Evolutionary conservation across 148 eudicot genomes (phyloP), one percentile per base, ranked within the genome.

Genomic region (Agrostemma githago): DNA sequence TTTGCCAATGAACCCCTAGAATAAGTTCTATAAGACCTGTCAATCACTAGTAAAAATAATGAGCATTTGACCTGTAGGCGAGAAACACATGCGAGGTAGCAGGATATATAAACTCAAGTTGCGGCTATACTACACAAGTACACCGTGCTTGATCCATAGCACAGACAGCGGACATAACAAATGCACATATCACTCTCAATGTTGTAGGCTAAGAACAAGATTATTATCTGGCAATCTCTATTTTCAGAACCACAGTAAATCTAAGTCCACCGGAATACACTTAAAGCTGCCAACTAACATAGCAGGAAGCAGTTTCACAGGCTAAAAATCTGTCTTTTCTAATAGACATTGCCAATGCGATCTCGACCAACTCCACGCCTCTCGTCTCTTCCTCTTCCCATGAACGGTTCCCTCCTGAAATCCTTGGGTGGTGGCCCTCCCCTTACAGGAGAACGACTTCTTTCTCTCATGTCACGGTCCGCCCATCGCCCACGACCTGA

Each of bases 361-460:
- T 76, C 89, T 64, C 92, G 83, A 42, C 91, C 88, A 14, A 73
- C 76, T 19, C 88, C 87, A 39, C 86, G 90, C 70, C 92, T 86
- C 48, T 88, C 93, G 71, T 90, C 92, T 62, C 96, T 87, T 8
- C 87, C 91, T 68, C 92, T 78, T n/a, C 82, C 93, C 77, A 81
- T 65, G 74, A 83, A 90, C 7, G 82, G 42, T 38, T 89, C 93
- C 70, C 87, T 78, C 26, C 80, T 87, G 74, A 85, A 87, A 16
- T 88, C 95, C 79, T 87, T 88, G 0, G 83, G 80, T 9, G 88
- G 84, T 54, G 86, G 85, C 41, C 86, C 83, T 53, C 86, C 90
- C 78, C 97, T 82, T 5, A 88, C 68, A 3, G 94, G 92, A 46
- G 97, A 88, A 19, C 92, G 84, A 70, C 92, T 89, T 74, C 98